Percentiles rank a stretch among this genome's conserved stretches.
Evolutionary conservation across 2,329 filamentous ascomycete genomes (phyloP).

Genomic region (Colletotrichum abscissum): DNA sequence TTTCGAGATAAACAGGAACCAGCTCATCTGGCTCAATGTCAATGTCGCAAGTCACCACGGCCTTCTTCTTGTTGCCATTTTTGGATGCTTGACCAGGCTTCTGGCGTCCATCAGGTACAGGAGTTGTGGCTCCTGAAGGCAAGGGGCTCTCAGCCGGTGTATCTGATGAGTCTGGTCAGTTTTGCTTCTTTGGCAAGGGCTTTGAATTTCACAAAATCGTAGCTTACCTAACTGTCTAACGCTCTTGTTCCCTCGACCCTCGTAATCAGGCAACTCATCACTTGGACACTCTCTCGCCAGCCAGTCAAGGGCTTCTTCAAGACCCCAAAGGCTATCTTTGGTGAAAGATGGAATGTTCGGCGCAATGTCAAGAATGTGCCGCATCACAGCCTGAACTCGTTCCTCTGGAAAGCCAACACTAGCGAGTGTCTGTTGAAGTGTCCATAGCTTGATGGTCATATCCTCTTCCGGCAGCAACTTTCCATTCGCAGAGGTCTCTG

Average conservation of each 20-base stretch:
- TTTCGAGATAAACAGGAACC: slow-evolving; percentile 79
- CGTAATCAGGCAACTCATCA: slow-evolving; percentile 79
- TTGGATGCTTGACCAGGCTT: slow-evolving; percentile 23
- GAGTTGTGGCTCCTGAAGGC: slow-evolving; percentile 62
- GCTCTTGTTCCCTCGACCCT: slow-evolving; percentile 55
- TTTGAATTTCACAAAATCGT: neutral
- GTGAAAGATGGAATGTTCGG: slow-evolving; percentile 66
- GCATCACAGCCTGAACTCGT: slow-evolving; percentile 72
- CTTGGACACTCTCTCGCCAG: slow-evolving; percentile 80
- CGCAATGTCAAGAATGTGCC: slow-evolving; percentile 74
- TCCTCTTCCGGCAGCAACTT: slow-evolving; percentile 80
- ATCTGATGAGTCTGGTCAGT: slow-evolving; percentile 45
- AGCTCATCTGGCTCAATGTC: slow-evolving; percentile 82
- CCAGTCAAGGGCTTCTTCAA: slow-evolving; percentile 92
- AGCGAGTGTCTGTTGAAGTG: slow-evolving; percentile 77
- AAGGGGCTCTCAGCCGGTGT: slow-evolving; percentile 62
- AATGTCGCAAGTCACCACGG: slow-evolving; percentile 67
- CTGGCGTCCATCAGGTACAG: slow-evolving; percentile 46
- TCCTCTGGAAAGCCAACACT: slow-evolving; percentile 75
- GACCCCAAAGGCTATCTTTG: slow-evolving; percentile 81
- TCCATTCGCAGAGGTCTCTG: slow-evolving; percentile 53
- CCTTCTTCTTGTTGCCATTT: slow-evolving; percentile 51
- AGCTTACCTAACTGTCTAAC: slow-evolving; percentile 50
- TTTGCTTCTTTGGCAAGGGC: neutral
- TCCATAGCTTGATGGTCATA: slow-evolving; percentile 84